Evolutionary conservation across 768 basidiomycete genomes (phyloP).

Genomic region (Mycena maculata): DNA sequence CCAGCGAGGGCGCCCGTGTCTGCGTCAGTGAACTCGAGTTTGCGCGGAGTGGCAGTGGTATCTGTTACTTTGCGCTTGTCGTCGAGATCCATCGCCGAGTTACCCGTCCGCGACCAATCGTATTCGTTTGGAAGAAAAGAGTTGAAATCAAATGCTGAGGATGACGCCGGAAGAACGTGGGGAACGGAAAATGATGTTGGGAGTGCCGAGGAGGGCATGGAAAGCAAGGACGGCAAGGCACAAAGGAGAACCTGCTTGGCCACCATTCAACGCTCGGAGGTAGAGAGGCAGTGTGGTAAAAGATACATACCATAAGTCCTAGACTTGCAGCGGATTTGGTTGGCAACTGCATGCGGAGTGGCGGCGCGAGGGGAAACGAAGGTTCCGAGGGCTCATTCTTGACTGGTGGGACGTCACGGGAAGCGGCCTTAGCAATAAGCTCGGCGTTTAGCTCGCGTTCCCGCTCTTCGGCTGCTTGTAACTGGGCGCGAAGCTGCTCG

Average conservation of each 20-base stretch:
- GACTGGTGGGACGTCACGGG: constrained; percentile 49
- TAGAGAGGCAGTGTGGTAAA: constrained; percentile 33
- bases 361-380: constrained; percentile 57
- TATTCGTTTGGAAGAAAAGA: constrained; percentile 63
- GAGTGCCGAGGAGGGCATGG: constrained; percentile 66
- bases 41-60: constrained; percentile 50
- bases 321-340: constrained; percentile 74
- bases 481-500: constrained; percentile 73
- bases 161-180: constrained; percentile 55
- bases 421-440: constrained; percentile 56
- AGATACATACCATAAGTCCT: constrained; percentile 72
- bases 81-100: constrained; percentile 60
- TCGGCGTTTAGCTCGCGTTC: constrained; percentile 75
- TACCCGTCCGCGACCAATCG: constrained; percentile 61
- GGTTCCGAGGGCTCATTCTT: constrained; percentile 73
- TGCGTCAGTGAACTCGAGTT: constrained; percentile 69
- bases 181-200: constrained; percentile 70
- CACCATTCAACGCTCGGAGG: constrained; percentile 26
- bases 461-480: constrained; percentile 73
- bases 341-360: constrained; percentile 55
- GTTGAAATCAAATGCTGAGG: constrained; percentile 61
- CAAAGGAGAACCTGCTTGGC: constrained; percentile 77
- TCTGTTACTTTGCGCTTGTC: constrained; percentile 50
- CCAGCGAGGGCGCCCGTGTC: constrained; percentile 59
- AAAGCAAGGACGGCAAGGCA: constrained; percentile 79